phyloP scores from a whole-genome alignment of 257 asterid species.

The Anisodus tanguticus region DNA sequence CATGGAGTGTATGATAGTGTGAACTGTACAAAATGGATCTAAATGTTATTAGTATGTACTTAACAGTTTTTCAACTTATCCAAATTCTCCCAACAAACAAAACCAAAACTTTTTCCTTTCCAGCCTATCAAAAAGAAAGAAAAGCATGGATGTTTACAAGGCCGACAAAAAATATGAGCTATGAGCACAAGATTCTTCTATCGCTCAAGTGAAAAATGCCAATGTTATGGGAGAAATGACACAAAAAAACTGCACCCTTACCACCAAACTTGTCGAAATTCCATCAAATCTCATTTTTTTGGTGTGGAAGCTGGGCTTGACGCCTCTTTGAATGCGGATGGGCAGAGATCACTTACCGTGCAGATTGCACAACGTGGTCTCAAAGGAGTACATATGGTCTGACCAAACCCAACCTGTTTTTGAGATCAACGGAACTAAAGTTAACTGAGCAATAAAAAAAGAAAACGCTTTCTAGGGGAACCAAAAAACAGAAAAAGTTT shows the following conservation, averaged over 20 bases:
- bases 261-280: not conserved
- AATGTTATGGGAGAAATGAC: not conserved
- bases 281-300: conserved; percentile 33
- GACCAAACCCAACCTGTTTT: conserved; percentile 93
- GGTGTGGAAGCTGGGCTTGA: conserved; percentile 60
- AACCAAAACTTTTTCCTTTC: not conserved
- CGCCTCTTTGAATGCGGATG: conserved; percentile 81
- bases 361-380: conserved; percentile 85
- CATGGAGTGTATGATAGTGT: not conserved
- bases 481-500: not conserved
- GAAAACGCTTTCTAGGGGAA: not conserved
- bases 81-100: not conserved
- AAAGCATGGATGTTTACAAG: not conserved
- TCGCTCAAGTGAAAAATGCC: not conserved
- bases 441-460: too few relatives aligned
- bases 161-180: not conserved
- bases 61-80: not conserved
- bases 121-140: not conserved
- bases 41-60: not conserved
- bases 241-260: not conserved
- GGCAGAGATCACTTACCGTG: conserved; percentile 66
- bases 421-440: not conserved
- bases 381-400: conserved; percentile 85
- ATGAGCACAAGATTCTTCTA: not conserved
- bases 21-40: conserved; percentile 2